Conservation (phyloP, 192 early-diverging fungal species). For the Gamsiella multidivaricata region DNA sequence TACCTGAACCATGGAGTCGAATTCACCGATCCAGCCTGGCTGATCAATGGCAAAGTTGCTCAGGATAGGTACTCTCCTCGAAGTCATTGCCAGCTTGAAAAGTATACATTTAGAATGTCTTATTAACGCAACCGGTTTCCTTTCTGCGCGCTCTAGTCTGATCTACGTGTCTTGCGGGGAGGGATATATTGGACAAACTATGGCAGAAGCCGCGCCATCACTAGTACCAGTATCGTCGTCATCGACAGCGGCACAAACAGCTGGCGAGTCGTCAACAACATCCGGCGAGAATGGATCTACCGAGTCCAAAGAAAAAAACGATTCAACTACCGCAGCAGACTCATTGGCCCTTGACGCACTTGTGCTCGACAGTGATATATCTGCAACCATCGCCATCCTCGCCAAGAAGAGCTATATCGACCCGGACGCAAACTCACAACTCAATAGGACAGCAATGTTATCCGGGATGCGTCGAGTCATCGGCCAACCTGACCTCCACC, state of each 20-base stretch:
- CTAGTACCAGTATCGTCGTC: background rate
- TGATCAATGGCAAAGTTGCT: slow-evolving; percentile 36
- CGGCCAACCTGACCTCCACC: slow-evolving; percentile 69
- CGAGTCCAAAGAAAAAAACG: background rate
- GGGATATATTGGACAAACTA: slow-evolving; percentile 57
- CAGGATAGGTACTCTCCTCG: slow-evolving; percentile 51
- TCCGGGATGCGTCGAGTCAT: slow-evolving; percentile 58
- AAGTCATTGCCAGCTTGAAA: background rate
- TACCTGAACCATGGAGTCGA: slow-evolving; percentile 51
- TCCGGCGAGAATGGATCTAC: background rate
- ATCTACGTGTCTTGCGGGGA: slow-evolving; percentile 65
- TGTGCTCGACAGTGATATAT: slow-evolving; percentile 8
- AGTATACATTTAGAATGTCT: background rate
- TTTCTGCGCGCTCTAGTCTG: slow-evolving; percentile 11
- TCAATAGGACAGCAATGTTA: slow-evolving; percentile 57
- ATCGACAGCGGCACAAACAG: background rate
- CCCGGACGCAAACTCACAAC: slow-evolving; percentile 56
- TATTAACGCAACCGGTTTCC: background rate
- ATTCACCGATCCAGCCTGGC: slow-evolving; percentile 18
- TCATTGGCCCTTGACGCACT: slow-evolving; percentile 5
- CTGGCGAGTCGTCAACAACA: too few relatives aligned
- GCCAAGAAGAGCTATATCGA: slow-evolving; percentile 59
- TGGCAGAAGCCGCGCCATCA: slow-evolving; percentile 14
- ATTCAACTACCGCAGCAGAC: background rate
- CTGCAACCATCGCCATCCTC: slow-evolving; percentile 54